Evolutionary conservation across 257 asterid species (phyloP).

Genomic region (Orobanche coerulescens): DNA sequence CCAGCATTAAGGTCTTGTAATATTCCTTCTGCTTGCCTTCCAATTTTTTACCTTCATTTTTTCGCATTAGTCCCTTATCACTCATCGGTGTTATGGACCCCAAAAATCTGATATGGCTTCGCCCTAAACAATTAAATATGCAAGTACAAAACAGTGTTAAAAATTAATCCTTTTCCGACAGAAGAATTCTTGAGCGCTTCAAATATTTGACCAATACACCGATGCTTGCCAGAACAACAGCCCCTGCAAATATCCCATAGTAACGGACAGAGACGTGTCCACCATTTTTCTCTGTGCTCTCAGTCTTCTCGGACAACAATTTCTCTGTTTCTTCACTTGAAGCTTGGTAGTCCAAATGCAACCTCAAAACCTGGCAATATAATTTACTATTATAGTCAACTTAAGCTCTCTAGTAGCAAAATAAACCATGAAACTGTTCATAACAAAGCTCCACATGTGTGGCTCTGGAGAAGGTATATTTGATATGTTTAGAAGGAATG

Average conservation of each 20-base stretch:
- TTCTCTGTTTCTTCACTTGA: conserved; percentile 22
- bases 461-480: neutral
- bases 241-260: conserved; percentile 58
- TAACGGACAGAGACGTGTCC: conserved; percentile 20
- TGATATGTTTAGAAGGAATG: neutral
- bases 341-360: conserved; percentile 46
- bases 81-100: too few species aligned
- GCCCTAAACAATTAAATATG: neutral
- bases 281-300: conserved; percentile 27
- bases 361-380: conserved; percentile 53
- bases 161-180: neutral
- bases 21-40: too few species aligned
- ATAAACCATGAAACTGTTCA: neutral
- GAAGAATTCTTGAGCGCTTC: conserved; percentile 41
- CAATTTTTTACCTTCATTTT: too few species aligned
- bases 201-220: conserved; percentile 55
- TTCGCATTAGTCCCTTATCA: too few species aligned
- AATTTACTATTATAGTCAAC: neutral
- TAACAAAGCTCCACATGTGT: neutral
- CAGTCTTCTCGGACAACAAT: conserved; percentile 17
- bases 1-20: too few species aligned
- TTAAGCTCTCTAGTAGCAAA: neutral
- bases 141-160: neutral
- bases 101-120: too few species aligned
- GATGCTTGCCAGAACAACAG: conserved; percentile 49